Percentiles rank a stretch among this genome's conserved stretches.
Evolutionary conservation across 768 basidiomycete genomes (phyloP).

Genomic region (Hysterangium stoloniferum): DNA sequence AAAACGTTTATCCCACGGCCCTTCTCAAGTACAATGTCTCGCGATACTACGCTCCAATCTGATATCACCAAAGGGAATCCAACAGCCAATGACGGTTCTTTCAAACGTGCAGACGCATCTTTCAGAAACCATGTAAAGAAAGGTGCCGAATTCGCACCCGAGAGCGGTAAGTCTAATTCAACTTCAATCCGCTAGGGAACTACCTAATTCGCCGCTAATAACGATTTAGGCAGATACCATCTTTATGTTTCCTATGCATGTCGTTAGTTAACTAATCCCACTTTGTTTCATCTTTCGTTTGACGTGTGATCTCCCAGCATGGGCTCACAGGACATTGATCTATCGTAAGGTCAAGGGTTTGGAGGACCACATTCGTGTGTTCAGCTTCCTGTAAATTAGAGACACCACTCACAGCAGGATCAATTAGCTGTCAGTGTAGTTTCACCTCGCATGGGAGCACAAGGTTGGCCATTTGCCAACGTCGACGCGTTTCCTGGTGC

Average conservation of each 20-base stretch:
- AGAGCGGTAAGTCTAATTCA: slow-evolving; percentile 48
- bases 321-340: slow-evolving; percentile 91
- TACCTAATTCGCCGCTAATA: background rate
- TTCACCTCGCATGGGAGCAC: slow-evolving; percentile 74
- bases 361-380: slow-evolving; percentile 72
- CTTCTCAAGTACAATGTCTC: background rate
- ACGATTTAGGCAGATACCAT: slow-evolving; percentile 68
- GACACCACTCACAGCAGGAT: background rate
- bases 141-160: slow-evolving; percentile 60
- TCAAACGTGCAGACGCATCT: slow-evolving; percentile 45
- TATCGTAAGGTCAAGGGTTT: slow-evolving; percentile 88
- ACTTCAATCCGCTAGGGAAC: background rate
- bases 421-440: slow-evolving; percentile 68
- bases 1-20: no score
- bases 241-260: slow-evolving; percentile 87
- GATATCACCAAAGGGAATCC: slow-evolving; percentile 49
- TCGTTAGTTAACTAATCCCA: slow-evolving; percentile 40
- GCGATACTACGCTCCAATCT: slow-evolving; percentile 23
- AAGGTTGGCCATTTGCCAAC: slow-evolving; percentile 84
- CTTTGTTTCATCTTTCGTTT: slow-evolving; percentile 1
- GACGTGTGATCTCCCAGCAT: slow-evolving; percentile 41
- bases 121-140: slow-evolving; percentile 51
- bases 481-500: slow-evolving; percentile 63
- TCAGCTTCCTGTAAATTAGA: background rate
- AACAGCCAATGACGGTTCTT: slow-evolving; percentile 53